Percentiles rank a stretch among this genome's conserved stretches.
These are phyloP conservation scores for Drosera capensis DNA, from an alignment of 148 eudicot genomes.

Conservation along the genomic window DNA sequence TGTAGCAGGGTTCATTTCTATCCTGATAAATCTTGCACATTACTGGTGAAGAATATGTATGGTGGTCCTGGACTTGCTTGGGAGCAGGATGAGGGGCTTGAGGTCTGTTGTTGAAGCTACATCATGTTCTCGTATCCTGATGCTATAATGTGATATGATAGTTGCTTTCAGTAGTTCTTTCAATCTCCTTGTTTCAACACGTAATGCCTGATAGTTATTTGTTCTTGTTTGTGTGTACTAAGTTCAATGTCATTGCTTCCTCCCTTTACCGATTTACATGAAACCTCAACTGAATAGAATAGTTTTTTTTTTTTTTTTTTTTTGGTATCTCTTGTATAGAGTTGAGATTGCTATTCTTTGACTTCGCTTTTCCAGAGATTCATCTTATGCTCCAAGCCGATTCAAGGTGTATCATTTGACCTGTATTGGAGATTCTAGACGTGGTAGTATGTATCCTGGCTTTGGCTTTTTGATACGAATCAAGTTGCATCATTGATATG, in stretches of 20 bases:
- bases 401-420: conserved; percentile 19
- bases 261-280: no score
- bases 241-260: background rate
- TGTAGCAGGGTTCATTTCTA: conserved; percentile 93
- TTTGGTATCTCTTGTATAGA: background rate
- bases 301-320: no score
- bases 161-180: background rate
- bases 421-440: conserved; percentile 8
- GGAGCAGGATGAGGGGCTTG: conserved; percentile 99
- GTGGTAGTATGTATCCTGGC: conserved; percentile 1
- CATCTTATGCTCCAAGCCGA: conserved; percentile 7
- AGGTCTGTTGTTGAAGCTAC: conserved; percentile 95
- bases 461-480: conserved; percentile 4
- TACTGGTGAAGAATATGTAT: conserved; percentile 90
- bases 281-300: no score
- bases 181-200: no score
- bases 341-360: conserved; percentile 21
- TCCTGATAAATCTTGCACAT: conserved; percentile 81
- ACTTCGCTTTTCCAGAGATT: conserved; percentile 18
- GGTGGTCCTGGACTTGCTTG: conserved; percentile 84
- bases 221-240: no score
- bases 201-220: no score
- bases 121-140: conserved; percentile 82
- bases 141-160: conserved; percentile 2
- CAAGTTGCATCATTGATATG: background rate